Conservation (phyloP, 768 basidiomycete genomes). For the Grammothele lineata region DNA sequence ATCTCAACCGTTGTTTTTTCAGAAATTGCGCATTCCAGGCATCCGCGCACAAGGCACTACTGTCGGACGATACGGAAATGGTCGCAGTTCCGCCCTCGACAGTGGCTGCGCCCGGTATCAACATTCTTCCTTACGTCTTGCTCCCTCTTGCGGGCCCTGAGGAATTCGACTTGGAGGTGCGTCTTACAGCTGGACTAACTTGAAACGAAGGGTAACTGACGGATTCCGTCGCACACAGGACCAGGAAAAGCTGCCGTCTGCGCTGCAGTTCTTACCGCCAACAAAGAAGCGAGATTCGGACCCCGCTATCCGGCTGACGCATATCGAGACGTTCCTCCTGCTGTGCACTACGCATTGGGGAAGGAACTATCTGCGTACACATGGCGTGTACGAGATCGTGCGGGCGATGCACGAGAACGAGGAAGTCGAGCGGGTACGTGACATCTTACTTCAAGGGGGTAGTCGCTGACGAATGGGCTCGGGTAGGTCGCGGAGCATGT, state of each 20-base stretch:
- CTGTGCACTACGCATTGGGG: slow-evolving; percentile 89
- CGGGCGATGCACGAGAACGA: slow-evolving; percentile 76
- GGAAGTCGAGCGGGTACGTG: slow-evolving; percentile 65
- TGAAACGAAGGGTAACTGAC: no score
- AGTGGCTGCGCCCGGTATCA: slow-evolving; percentile 67
- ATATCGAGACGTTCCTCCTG: slow-evolving; percentile 86
- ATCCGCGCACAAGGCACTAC: slow-evolving; percentile 64
- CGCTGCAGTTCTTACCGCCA: slow-evolving; percentile 83
- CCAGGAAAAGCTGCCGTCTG: slow-evolving; percentile 79
- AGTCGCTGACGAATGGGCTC: neutral
- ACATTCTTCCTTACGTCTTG: slow-evolving; percentile 79
- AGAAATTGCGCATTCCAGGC: slow-evolving; percentile 80
- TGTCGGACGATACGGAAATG: slow-evolving; percentile 56
- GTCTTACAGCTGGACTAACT: slow-evolving; percentile 3
- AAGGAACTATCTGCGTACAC: slow-evolving; percentile 69
- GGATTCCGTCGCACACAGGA: slow-evolving; percentile 44
- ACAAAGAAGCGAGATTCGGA: slow-evolving; percentile 85
- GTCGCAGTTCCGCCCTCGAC: slow-evolving; percentile 57
- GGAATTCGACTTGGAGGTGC: slow-evolving; percentile 87
- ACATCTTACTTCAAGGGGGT: no score
- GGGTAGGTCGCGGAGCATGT: slow-evolving; percentile 79
- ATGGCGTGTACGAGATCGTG: slow-evolving; percentile 87
- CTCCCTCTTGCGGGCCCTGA: slow-evolving; percentile 93
- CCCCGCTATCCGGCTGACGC: slow-evolving; percentile 66
- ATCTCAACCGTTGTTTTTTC: neutral